phyloP scores from a whole-genome alignment of 179 eudicot species.

The Silene noctiflora region DNA sequence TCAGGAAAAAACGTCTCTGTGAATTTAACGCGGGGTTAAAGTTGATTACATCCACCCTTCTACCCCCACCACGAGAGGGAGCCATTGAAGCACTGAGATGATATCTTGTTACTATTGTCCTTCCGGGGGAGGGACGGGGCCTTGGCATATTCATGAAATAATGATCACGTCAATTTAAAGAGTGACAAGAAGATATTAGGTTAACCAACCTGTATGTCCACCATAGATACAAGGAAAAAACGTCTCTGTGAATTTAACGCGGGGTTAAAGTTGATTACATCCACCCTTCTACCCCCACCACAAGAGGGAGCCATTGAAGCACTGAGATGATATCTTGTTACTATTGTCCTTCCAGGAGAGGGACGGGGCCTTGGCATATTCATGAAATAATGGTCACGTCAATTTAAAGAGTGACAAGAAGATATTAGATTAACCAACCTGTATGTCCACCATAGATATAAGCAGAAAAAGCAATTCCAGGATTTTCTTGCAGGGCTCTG shows the following conservation, averaged over 20 bases:
- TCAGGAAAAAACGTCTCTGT: background rate
- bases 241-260: background rate
- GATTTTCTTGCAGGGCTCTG: conserved; percentile 67
- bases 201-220: no score
- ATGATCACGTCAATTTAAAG: no score
- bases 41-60: no score
- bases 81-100: background rate
- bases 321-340: background rate
- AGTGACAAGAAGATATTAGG: no score
- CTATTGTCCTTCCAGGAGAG: background rate
- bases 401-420: background rate
- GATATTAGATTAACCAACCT: conserved; percentile 38
- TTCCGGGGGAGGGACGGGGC: background rate
- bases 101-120: background rate
- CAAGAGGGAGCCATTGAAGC: no score
- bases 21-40: no score
- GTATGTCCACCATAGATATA: conserved; percentile 70
- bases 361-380: background rate
- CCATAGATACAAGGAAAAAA: no score
- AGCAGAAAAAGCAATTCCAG: conserved; percentile 73
- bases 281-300: no score
- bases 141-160: background rate
- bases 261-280: no score
- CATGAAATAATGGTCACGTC: background rate
- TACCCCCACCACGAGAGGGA: no score